Conservation (phyloP, 352 stramenopile species). For the Globisporangium cederbergense region DNA sequence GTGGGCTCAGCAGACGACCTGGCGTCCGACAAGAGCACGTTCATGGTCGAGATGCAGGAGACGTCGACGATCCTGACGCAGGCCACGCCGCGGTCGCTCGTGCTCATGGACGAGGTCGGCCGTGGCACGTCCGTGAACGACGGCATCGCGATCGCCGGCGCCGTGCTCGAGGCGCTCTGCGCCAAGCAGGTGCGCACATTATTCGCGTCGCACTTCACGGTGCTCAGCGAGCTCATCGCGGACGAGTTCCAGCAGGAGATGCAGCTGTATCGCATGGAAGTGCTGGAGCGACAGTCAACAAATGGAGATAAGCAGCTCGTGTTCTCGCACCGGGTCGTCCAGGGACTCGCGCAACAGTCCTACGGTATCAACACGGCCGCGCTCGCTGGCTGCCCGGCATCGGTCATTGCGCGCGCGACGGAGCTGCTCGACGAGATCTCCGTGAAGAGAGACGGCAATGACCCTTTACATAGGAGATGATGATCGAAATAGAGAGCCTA, state of each 20-base stretch:
- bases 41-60: conserved; percentile 89
- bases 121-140: conserved; percentile 78
- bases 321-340: conserved; percentile 75
- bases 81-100: conserved; percentile 68
- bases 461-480: neutral
- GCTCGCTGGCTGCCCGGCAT: conserved; percentile 55
- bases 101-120: conserved; percentile 89
- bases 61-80: conserved; percentile 71
- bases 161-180: conserved; percentile 70
- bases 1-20: conserved; percentile 83
- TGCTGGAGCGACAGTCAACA: conserved; percentile 31
- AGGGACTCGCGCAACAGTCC: conserved; percentile 63
- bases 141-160: conserved; percentile 73
- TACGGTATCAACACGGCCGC: conserved; percentile 79
- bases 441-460: neutral
- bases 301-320: conserved; percentile 32
- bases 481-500: neutral
- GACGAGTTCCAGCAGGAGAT: conserved; percentile 30
- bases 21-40: conserved; percentile 76
- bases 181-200: conserved; percentile 53
- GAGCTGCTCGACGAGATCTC: conserved; percentile 41
- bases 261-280: conserved; percentile 69
- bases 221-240: conserved; percentile 40
- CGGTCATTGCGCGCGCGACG: conserved; percentile 44
- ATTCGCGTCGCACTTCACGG: conserved; percentile 87